Conservation (phyloP, 1,139 yeast genomes). For the Suhomyces guaymorum region DNA sequence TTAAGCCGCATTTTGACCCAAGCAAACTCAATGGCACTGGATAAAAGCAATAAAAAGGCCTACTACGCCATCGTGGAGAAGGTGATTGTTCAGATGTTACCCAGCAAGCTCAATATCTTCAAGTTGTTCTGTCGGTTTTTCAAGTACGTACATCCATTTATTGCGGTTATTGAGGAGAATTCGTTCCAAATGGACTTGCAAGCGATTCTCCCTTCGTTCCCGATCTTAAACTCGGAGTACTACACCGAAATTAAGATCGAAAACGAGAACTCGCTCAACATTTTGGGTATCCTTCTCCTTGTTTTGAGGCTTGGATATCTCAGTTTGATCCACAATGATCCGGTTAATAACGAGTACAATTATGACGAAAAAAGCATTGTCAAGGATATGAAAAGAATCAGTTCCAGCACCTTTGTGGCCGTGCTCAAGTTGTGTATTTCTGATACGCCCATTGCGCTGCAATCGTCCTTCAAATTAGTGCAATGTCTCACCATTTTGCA, state of each 20-base stretch:
- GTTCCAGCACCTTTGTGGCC: constrained; percentile 25
- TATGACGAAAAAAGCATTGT: constrained; percentile 33
- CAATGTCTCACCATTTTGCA: constrained; percentile 46
- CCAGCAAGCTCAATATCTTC: constrained; percentile 29
- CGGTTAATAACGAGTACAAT: constrained; percentile 29
- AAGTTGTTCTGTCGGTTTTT: constrained; percentile 39
- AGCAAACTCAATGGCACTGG: constrained; percentile 21
- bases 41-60: constrained; percentile 21
- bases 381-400: constrained; percentile 25
- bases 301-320: constrained; percentile 40
- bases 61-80: constrained; percentile 34
- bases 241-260: constrained; percentile 28
- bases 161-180: constrained; percentile 39
- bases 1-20: constrained; percentile 22
- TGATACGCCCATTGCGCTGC: constrained; percentile 29
- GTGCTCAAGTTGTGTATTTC: constrained; percentile 36
- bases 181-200: constrained; percentile 29
- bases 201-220: constrained; percentile 30
- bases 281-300: constrained; percentile 35
- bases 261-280: constrained; percentile 34
- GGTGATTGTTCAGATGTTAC: constrained; percentile 33
- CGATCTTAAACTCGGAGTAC: constrained; percentile 21
- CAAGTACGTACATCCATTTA: constrained; percentile 43
- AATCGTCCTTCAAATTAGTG: constrained; percentile 37
- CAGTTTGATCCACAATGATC: constrained; percentile 42